Evolutionary conservation across 139 green algal species (phyloP), one percentile per base, ranked within the genome.

Genomic region (Dunaliella primolecta): DNA sequence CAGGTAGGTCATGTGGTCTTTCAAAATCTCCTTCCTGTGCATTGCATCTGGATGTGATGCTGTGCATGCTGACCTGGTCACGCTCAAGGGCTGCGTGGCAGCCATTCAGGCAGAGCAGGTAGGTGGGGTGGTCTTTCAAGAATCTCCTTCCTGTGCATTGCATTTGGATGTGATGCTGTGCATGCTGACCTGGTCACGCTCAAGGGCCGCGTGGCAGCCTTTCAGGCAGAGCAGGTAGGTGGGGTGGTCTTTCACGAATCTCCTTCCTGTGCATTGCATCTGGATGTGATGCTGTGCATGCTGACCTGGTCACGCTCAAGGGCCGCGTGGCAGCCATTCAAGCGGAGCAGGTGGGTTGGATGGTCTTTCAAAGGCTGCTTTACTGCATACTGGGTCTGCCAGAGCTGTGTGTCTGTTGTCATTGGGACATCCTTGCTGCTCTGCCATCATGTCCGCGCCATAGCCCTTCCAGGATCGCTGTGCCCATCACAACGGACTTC

Each of bases 271-370:
- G 71, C 27, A 77, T 7, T n/a, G n/a, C n/a, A n/a, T n/a, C n/a
- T n/a, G 27, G 3, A 72, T 33, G 34, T 32, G 2, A 34, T 31
- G 2, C 78, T 33, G 78, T 34, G 71, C 46, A 31, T n/a, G 3
- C 3, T 21, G 80, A 38, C 29, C 34, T 55, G 29, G 38, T 3
- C 3, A 35, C 21, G 24, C 29, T 75, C 3, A n/a, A 37, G 21
- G 21, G 20, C 55, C 75, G 80, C 31, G 24, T 75, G 31, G n/a
- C 75, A 38, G 35, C 76, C 78, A 1, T 84, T 35, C 31, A 83
- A 57, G 31, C 85, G 91, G n/a, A 84, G 75, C 21, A 94, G 88
- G 1, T 89, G 83, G n/a, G 83, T 97, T 38, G 88, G n/a, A n/a
- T n/a, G n/a, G n/a, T n/a, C n/a, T n/a, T n/a, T n/a, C n/a, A n/a